A percentile compares a stretch with the other conserved stretches of the same genome.
These are phyloP conservation scores for Tephrocybe sp. DNA, from an alignment of 768 basidiomycete species.

Conservation along the genomic window DNA sequence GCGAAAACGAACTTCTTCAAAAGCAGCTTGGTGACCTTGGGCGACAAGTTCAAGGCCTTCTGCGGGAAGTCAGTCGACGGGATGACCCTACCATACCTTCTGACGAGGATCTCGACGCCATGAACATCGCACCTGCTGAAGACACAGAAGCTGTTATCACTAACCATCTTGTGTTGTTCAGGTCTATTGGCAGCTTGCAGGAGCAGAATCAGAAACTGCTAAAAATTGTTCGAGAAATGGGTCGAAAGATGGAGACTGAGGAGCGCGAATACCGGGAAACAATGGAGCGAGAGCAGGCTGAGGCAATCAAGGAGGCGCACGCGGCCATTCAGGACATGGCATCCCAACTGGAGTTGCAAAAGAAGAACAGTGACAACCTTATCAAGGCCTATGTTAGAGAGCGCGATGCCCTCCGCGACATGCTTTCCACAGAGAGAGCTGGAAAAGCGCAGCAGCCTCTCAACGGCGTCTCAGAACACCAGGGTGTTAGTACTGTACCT, in stretches of 20 bases:
- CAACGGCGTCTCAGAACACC: constrained; percentile 20
- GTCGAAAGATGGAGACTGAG: constrained; percentile 79
- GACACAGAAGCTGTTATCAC: constrained; percentile 82
- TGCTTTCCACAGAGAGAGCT: constrained; percentile 56
- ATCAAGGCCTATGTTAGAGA: constrained; percentile 86
- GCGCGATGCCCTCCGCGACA: constrained; percentile 75
- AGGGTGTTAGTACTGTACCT: constrained; percentile 6
- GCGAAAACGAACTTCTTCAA: constrained; percentile 67
- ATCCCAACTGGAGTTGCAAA: constrained; percentile 74
- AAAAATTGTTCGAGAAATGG: constrained; percentile 79
- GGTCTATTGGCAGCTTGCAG: constrained; percentile 76
- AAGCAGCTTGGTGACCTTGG: constrained; percentile 81
- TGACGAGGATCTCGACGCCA: constrained; percentile 56
- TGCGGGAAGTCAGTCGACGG: constrained; percentile 76
- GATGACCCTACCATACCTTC: constrained; percentile 81
- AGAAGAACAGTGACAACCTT: constrained; percentile 62
- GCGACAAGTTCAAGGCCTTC: constrained; percentile 76
- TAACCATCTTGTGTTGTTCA: constrained; percentile 85
- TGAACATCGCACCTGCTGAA: constrained; percentile 38
- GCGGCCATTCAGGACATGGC: constrained; percentile 80
- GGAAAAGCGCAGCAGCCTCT: constrained; percentile 10
- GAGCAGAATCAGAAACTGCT: constrained; percentile 89
- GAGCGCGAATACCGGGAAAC: constrained; percentile 72
- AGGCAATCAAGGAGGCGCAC: constrained; percentile 85
- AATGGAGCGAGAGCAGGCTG: constrained; percentile 71